Base-by-base conservation (phyloP, 148 eudicot species). In the Silene latifolia region DNA sequence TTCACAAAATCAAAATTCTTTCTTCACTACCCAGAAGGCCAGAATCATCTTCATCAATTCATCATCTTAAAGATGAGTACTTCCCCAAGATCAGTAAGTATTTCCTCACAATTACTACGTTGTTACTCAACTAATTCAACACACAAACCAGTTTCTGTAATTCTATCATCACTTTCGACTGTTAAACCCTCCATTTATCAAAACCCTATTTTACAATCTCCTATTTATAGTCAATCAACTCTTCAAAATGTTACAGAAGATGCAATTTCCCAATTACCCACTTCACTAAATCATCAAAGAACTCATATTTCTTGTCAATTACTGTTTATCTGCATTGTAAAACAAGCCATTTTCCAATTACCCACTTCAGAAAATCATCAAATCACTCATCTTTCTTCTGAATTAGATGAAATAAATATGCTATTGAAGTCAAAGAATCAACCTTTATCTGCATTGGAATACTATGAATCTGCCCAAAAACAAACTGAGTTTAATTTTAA, bases 361-460 rank as follows among this genome's bases (percentile, higher is more conserved):
- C 80, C 84, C 83, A 66, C 56, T 47, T 71, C 81, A 47, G 29
- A 76, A 78, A 74, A 69, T 39, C 80, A 21, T 63, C 74, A 77
- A 67, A 23, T 24, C 3, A 12, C 65, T 62, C 3, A 23, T 9
- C 27, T 18, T 72, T 47, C 77, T 14, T 76, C 73, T 47, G 80
- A 82, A 67, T 73, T 77, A 25, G 64, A 78, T 81, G 81, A 85
- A 0, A 77, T 79, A 17, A 63, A 80, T 10, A 21, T 35, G 24
- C 78, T 92, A 15, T 69, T 89, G 56, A 78, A 73, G 48, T 67
- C 69, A 65, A 87, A 77, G 65, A 46, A 81, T 47, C 78, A 87
- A 35, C 91, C 87, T 56, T 67, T 71, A 67, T 64, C 80, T 29
- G 93, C 97, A 39, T 76, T 87, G 15, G 20, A 66, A 17, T 78